phyloP scores from a whole-genome alignment of 306 rosid species.

The Quillaja saponaria region DNA sequence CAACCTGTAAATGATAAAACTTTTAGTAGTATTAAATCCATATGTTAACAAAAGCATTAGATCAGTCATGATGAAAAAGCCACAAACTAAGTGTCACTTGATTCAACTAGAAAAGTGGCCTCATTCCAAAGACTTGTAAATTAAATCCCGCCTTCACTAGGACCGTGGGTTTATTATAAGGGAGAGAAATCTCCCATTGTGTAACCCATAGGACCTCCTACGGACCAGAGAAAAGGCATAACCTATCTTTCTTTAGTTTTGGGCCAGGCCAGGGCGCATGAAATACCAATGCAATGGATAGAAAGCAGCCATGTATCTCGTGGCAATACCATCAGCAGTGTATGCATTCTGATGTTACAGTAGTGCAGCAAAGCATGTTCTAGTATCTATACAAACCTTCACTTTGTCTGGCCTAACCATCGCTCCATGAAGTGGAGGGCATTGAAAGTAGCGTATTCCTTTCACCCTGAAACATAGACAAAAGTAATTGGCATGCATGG shows the following conservation, averaged over 20 bases:
- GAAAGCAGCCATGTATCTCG: neutral
- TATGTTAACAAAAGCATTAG: too few relatives aligned
- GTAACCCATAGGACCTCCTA: too few relatives aligned
- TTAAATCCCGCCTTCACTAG: too few relatives aligned
- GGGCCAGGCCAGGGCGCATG: neutral
- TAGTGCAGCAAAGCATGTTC: neutral
- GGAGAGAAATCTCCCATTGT: too few relatives aligned
- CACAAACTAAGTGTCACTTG: too few relatives aligned
- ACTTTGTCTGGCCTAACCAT: conserved; percentile 92
- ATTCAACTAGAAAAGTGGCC: too few relatives aligned
- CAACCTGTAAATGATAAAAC: conserved; percentile 51
- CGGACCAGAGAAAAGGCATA: too few relatives aligned
- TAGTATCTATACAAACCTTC: conserved; percentile 52
- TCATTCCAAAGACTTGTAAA: too few relatives aligned
- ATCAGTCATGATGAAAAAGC: too few relatives aligned
- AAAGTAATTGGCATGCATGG: neutral
- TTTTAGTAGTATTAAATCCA: too few relatives aligned
- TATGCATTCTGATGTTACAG: conserved; percentile 7
- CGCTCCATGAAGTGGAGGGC: conserved; percentile 81
- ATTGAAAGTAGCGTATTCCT: conserved; percentile 73
- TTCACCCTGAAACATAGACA: conserved; percentile 59
- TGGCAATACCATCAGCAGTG: neutral
- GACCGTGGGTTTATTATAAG: too few relatives aligned
- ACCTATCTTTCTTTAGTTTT: neutral
- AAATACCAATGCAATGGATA: neutral